A percentile compares a stretch with the other conserved stretches of the same genome.
phyloP scores from a whole-genome alignment of 169 alveolate genomes.

The Toxoplasma gondii region DNA sequence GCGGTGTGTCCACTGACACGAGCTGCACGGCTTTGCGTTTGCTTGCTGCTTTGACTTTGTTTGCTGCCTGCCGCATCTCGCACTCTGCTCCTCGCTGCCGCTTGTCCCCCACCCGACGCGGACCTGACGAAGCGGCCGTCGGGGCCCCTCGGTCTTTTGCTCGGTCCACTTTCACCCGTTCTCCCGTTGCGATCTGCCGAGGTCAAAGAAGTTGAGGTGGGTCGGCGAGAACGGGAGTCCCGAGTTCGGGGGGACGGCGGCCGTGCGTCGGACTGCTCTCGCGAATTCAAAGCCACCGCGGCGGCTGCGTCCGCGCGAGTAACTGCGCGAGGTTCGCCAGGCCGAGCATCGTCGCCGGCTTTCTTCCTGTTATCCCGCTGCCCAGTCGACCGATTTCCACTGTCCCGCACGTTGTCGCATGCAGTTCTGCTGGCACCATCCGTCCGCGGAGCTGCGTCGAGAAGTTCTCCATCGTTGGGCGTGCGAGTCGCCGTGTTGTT shows the following conservation, averaged over 20 bases:
- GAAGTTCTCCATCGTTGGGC: neutral
- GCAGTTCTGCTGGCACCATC: neutral
- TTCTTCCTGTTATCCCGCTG: neutral
- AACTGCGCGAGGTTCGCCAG: neutral
- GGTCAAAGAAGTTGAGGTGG: neutral
- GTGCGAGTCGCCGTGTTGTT: neutral
- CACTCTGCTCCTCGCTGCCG: neutral
- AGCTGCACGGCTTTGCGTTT: no score
- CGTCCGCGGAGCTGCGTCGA: neutral
- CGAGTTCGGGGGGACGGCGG: neutral
- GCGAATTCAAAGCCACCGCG: no score
- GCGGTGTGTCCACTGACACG: no score
- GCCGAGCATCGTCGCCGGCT: neutral
- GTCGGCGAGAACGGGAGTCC: neutral
- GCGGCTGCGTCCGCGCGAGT: neutral
- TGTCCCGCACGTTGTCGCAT: neutral
- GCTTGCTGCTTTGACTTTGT: neutral
- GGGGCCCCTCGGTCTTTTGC: neutral
- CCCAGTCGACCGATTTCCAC: neutral
- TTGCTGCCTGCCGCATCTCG: neutral
- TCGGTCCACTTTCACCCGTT: neutral
- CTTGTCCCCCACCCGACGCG: neutral
- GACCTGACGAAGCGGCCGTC: neutral
- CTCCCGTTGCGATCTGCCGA: neutral
- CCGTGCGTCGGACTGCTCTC: no score